phyloP scores from a whole-genome alignment of 2,329 filamentous ascomycete genomes.

The Stachybotrys chlorohalonatus region DNA sequence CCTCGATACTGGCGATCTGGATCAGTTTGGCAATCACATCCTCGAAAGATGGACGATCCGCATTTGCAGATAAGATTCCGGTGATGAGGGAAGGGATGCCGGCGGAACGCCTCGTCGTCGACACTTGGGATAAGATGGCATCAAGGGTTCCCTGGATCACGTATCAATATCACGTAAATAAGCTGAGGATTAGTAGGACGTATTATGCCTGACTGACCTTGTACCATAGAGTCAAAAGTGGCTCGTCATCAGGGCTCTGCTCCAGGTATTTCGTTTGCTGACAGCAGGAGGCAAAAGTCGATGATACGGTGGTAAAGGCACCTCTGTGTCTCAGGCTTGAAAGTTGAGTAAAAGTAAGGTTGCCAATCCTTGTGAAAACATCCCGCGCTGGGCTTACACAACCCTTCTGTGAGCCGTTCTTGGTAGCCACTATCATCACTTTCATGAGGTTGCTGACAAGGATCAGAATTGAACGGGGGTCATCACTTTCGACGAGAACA shows the following conservation, averaged over 20 bases:
- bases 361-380: conserved; percentile 58
- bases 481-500: not conserved
- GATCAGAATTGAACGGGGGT: not conserved
- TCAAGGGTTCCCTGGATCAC: conserved; percentile 46
- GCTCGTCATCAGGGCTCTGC: conserved; percentile 20
- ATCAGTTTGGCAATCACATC: conserved; percentile 55
- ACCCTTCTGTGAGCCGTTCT: conserved; percentile 32
- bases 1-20: conserved; percentile 45
- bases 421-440: conserved; percentile 46
- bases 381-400: conserved; percentile 38
- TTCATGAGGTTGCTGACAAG: conserved; percentile 58
- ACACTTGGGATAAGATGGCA: conserved; percentile 66
- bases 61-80: conserved; percentile 64
- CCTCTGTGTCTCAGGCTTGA: conserved; percentile 79
- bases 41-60: conserved; percentile 50
- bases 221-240: conserved; percentile 62
- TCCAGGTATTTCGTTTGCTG: conserved; percentile 46
- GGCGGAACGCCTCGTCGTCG: conserved; percentile 82
- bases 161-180: too few relatives aligned
- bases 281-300: conserved; percentile 79
- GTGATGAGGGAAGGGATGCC: conserved; percentile 83
- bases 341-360: conserved; percentile 73
- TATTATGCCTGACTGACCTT: conserved; percentile 28
- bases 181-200: not conserved
- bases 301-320: conserved; percentile 85